phyloP scores from a whole-genome alignment of 345 rosid genomes.

The Microcos paniculata region DNA sequence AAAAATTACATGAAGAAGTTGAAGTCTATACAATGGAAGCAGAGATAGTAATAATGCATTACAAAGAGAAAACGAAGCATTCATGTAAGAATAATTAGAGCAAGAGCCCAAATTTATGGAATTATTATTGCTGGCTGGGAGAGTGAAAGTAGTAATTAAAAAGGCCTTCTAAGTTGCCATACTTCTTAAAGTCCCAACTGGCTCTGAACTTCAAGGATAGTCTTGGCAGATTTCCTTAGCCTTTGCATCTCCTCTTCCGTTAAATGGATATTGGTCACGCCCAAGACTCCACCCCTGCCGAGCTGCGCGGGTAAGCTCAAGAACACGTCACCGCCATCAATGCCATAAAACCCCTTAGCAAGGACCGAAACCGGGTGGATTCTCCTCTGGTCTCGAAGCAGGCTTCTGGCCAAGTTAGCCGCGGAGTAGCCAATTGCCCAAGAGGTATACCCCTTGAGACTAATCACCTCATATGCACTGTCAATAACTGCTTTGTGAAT shows the following conservation, averaged over 20 bases:
- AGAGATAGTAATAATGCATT: no score
- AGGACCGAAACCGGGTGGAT: constrained; percentile 91
- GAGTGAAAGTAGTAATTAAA: neutral
- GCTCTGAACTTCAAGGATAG: constrained; percentile 65
- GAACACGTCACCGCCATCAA: constrained; percentile 69
- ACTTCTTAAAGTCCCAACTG: constrained; percentile 54
- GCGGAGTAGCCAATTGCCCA: constrained; percentile 98
- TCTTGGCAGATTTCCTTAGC: constrained; percentile 66
- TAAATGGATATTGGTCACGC: constrained; percentile 80
- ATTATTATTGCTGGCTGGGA: no score
- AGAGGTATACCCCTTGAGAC: constrained; percentile 91
- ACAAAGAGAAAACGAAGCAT: no score
- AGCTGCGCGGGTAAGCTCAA: constrained; percentile 83
- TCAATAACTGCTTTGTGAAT: constrained; percentile 68
- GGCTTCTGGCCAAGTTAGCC: constrained; percentile 68
- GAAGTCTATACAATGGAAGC: no score
- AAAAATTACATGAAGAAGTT: no score
- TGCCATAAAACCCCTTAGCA: constrained; percentile 80
- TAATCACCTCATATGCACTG: constrained; percentile 82
- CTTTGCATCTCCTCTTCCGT: constrained; percentile 57
- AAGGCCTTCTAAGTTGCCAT: neutral
- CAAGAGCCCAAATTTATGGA: neutral
- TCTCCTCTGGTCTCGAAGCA: constrained; percentile 82
- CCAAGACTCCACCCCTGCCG: constrained; percentile 71
- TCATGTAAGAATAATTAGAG: no score